A percentile compares a stretch with the other conserved stretches of the same genome.
Conservation (phyloP, 495 filamentous ascomycete species). For the Annulohypoxylon moriforme region DNA sequence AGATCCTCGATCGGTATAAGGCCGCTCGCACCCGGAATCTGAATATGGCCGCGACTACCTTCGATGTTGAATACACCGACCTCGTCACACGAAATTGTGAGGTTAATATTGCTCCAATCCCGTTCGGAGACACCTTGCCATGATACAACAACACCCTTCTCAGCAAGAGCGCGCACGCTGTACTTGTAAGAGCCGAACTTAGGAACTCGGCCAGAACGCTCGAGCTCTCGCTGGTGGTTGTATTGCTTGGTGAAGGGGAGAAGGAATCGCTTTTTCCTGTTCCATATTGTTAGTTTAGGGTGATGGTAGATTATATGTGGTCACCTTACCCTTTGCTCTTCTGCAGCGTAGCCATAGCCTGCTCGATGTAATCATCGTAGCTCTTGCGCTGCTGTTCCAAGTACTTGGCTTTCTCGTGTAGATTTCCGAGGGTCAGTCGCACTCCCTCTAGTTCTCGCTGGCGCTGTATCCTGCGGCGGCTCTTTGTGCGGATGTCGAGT, state of each 20-base stretch:
- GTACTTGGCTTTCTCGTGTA: slow-evolving; percentile 92
- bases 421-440: slow-evolving; percentile 79
- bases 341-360: slow-evolving; percentile 98
- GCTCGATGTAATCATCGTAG: slow-evolving; percentile 99
- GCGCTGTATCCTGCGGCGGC: slow-evolving; percentile 88
- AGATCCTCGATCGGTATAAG: slow-evolving; percentile 92
- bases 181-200: slow-evolving; percentile 99
- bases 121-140: slow-evolving; percentile 87
- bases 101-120: slow-evolving; percentile 90
- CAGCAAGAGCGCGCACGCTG: slow-evolving; percentile 84
- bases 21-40: slow-evolving; percentile 93
- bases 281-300: slow-evolving; percentile 19
- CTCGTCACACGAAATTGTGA: slow-evolving; percentile 93
- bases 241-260: slow-evolving; percentile 99
- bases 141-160: slow-evolving; percentile 91
- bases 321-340: slow-evolving; percentile 83
- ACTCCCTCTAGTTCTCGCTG: slow-evolving; percentile 91
- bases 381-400: slow-evolving; percentile 94
- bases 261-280: slow-evolving; percentile 87
- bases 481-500: slow-evolving; percentile 96
- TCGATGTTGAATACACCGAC: slow-evolving; percentile 95
- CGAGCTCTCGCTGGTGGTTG: slow-evolving; percentile 95
- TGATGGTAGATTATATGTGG: not conserved
- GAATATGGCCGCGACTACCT: slow-evolving; percentile 90
- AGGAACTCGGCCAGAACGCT: slow-evolving; percentile 88